These are phyloP conservation scores for Mycena haematopus DNA, from an alignment of 768 basidiomycete genomes.

Conservation along the genomic window DNA sequence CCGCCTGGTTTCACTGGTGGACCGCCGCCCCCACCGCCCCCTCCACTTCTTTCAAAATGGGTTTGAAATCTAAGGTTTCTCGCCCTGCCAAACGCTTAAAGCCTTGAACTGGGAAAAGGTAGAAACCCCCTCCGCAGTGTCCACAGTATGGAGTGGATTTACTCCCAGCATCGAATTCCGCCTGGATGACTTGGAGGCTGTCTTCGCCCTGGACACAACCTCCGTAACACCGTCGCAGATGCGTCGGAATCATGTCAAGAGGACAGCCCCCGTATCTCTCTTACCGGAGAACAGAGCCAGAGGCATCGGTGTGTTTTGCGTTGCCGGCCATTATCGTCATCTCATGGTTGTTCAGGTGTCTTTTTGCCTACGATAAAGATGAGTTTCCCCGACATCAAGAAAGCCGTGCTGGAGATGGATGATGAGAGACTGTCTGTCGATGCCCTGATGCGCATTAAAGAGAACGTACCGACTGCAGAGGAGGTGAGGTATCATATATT, in stretches of 20 bases:
- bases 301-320: slow-evolving; percentile 67
- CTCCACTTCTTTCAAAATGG: slow-evolving; percentile 40
- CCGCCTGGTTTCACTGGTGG: slow-evolving; percentile 24
- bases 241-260: slow-evolving; percentile 47
- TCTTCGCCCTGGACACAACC: slow-evolving; percentile 66
- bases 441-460: slow-evolving; percentile 74
- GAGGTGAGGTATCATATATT: slow-evolving; percentile 58
- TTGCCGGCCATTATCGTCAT: not conserved
- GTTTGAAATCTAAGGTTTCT: slow-evolving; percentile 39
- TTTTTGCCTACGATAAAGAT: slow-evolving; percentile 83
- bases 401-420: slow-evolving; percentile 73
- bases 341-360: slow-evolving; percentile 58
- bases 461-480: slow-evolving; percentile 80
- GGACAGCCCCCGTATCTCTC: slow-evolving; percentile 61
- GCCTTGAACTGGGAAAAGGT: slow-evolving; percentile 95
- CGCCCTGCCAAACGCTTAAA: slow-evolving; percentile 68
- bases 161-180: slow-evolving; percentile 52
- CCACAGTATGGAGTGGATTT: slow-evolving; percentile 78
- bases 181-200: slow-evolving; percentile 74
- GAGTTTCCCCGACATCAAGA: slow-evolving; percentile 66
- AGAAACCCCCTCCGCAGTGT: slow-evolving; percentile 42
- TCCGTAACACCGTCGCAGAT: slow-evolving; percentile 51
- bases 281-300: slow-evolving; percentile 80
- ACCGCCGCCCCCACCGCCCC: slow-evolving; percentile 42
- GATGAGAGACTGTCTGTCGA: slow-evolving; percentile 75